Evolutionary conservation across 2,329 filamentous ascomycete species (phyloP).

Genomic region (Aspergillus hortae): DNA sequence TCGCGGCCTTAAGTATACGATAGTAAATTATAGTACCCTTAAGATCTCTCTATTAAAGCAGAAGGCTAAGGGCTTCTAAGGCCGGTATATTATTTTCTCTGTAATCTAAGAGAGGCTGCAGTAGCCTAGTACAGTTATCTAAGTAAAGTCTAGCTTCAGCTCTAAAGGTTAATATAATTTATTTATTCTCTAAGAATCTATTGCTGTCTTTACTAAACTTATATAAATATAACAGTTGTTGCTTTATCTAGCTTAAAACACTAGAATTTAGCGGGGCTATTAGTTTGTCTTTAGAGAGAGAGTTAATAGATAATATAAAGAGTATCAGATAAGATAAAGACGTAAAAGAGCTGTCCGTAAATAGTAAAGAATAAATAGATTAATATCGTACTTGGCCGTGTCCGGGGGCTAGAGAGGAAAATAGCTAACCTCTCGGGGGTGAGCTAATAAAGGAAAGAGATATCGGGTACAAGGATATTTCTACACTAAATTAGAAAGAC

Average conservation of each 20-base stretch:
- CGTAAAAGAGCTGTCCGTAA: background rate
- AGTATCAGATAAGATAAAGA: background rate
- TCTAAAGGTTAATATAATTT: background rate
- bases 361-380: background rate
- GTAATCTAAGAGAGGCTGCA: background rate
- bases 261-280: background rate
- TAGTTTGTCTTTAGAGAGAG: background rate
- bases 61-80: background rate
- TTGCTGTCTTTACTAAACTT: background rate
- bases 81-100: background rate
- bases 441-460: background rate
- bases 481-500: background rate
- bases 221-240: background rate
- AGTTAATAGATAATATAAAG: background rate
- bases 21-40: background rate
- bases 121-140: background rate
- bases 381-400: background rate
- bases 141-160: background rate
- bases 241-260: background rate
- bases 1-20: background rate
- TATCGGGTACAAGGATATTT: background rate
- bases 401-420: background rate
- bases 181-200: background rate
- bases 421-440: background rate
- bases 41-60: background rate